Evolutionary conservation across 2,329 filamentous ascomycete species (phyloP), one percentile per base, ranked within the genome.

Genomic region (Xylariaceae sp.): DNA sequence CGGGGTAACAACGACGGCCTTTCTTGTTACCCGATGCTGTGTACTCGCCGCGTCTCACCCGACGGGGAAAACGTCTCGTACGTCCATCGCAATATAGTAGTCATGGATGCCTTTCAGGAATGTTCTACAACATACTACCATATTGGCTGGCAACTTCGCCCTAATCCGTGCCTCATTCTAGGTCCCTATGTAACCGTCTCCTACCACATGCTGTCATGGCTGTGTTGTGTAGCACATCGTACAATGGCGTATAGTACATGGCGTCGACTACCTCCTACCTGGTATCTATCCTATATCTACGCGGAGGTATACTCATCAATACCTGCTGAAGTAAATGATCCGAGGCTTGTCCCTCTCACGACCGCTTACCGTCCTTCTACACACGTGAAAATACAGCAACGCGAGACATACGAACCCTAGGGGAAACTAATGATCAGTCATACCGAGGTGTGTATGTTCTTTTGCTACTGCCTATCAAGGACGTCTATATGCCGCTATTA

Each of bases 121-220:
- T 30, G 23, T 30, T 30, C 23, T 30, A 30, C 23, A 30, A 2
- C 23, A 30, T 30, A 30, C 23, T 30, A 30, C 23, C 23, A 30
- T 30, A 4, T 5, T 15, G 39, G 23, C 4, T 15, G 39, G 49
- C 47, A 49, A n/a, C 51, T n/a, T 45, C 51, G 39, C 8, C 17
- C 18, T 34, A 13, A 53, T 42, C 35, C 53, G 30, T 18, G 15
- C n/a, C 9, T 47, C 37, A 51, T 42, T 23, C 4, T 15, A 44
- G 23, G n/a, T 17, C 60, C 54, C 13, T 35, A 57, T 57, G 9
- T 56, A 60, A 13, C 50, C 57, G 57, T 49, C n/a, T 13, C 15
- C 34, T 18, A 47, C 42, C 23, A 30, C 17, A 39, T 45, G 50
- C 51, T 35, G 45, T 52, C 58, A 51, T 47, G 44, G 34, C 51